Conservation (phyloP, 352 stramenopile species). For the Pythium periplocum region DNA sequence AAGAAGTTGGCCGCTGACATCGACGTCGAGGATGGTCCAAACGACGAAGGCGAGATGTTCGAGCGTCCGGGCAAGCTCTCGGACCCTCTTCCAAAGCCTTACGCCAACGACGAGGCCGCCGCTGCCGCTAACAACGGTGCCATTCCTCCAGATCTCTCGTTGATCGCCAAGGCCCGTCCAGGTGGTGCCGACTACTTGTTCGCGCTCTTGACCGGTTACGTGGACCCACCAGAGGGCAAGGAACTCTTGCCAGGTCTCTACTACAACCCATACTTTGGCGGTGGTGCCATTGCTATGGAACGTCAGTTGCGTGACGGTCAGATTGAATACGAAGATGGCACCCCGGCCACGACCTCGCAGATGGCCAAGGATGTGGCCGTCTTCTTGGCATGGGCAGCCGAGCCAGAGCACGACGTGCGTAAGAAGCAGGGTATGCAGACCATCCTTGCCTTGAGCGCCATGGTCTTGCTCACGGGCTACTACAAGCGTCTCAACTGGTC, state of each 20-base stretch:
- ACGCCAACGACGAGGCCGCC: conserved; percentile 97
- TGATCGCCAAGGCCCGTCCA: conserved; percentile 97
- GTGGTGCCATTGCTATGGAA: conserved; percentile 98
- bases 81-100: conserved; percentile 94
- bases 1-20: conserved; percentile 92
- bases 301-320: conserved; percentile 96
- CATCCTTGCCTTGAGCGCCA: conserved; percentile 88
- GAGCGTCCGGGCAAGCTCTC: conserved; percentile 97
- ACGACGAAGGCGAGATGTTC: conserved; percentile 99
- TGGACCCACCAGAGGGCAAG: conserved; percentile 90
- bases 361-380: conserved; percentile 97
- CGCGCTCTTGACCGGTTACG: conserved; percentile 96
- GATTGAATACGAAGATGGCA: conserved; percentile 98
- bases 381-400: conserved; percentile 96
- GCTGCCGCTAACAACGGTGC: conserved; percentile 96
- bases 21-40: conserved; percentile 95
- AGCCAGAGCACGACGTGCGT: conserved; percentile 97
- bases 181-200: conserved; percentile 97
- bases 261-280: conserved; percentile 99
- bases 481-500: conserved; percentile 99
- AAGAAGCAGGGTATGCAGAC: conserved; percentile 98
- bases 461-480: conserved; percentile 93
- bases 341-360: conserved; percentile 95
- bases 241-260: conserved; percentile 86
- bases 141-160: conserved; percentile 95